Percentiles rank a stretch among this genome's conserved stretches.
phyloP scores from a whole-genome alignment of 2,329 filamentous ascomycete genomes.

The Dactylellina drechsleri region DNA sequence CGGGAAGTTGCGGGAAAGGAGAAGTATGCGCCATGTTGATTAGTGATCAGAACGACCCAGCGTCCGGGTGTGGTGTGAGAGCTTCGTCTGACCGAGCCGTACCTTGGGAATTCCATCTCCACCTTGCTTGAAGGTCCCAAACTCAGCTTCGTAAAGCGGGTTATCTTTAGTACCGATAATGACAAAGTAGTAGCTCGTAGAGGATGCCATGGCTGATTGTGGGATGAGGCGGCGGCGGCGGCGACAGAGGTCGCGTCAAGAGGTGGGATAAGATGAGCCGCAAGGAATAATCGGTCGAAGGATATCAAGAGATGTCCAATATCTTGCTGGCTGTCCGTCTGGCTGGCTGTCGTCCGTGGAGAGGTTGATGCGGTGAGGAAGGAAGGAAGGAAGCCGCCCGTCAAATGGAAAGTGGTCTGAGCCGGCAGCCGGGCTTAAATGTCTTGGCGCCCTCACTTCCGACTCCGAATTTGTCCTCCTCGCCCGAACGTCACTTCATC shows the following conservation, averaged over 20 bases:
- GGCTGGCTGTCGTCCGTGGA: not conserved
- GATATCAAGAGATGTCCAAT: slow-evolving; percentile 1
- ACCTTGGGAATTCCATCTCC: slow-evolving; percentile 85
- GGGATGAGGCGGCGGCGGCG: not conserved
- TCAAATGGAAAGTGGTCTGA: slow-evolving; percentile 53
- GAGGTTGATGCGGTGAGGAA: slow-evolving; percentile 11
- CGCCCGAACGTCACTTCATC: slow-evolving; percentile 47
- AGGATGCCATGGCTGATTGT: slow-evolving; percentile 39
- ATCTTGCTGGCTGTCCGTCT: no score
- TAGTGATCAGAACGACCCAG: slow-evolving; percentile 37
- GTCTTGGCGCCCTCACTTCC: slow-evolving; percentile 49
- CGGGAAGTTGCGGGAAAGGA: slow-evolving; percentile 34
- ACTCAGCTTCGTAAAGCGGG: slow-evolving; percentile 95
- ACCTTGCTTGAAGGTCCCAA: slow-evolving; percentile 94
- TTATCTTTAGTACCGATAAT: slow-evolving; percentile 96
- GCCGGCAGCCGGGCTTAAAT: slow-evolving; percentile 22
- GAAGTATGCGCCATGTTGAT: slow-evolving; percentile 32
- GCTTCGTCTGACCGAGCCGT: slow-evolving; percentile 18
- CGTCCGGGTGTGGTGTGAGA: slow-evolving; percentile 6
- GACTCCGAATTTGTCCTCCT: slow-evolving; percentile 42
- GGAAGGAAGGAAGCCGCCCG: slow-evolving; percentile 16
- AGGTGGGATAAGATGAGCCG: slow-evolving; percentile 25
- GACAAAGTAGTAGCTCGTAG: slow-evolving; percentile 82
- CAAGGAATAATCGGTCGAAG: slow-evolving; percentile 16
- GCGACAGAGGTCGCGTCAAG: not conserved